These are phyloP conservation scores for Calycina marina DNA, from an alignment of 2,329 filamentous ascomycete species.

Conservation along the genomic window DNA sequence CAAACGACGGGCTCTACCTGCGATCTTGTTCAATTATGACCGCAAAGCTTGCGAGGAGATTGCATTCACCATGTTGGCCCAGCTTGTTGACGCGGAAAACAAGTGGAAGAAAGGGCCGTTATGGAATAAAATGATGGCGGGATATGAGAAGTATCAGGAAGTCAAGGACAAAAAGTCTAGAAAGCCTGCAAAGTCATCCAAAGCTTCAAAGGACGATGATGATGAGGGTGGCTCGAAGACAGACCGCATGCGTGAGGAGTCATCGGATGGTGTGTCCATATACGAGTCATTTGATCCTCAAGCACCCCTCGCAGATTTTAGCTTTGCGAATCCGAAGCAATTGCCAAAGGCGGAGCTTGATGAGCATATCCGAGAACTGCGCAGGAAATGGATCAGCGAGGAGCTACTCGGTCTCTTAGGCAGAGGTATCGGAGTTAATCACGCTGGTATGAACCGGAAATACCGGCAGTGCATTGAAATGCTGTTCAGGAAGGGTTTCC, in stretches of 20 bases:
- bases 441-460: slow-evolving; percentile 64
- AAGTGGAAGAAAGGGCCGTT: slow-evolving; percentile 39
- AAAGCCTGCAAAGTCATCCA: slow-evolving; percentile 27
- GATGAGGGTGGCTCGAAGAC: slow-evolving; percentile 36
- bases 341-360: slow-evolving; percentile 43
- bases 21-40: slow-evolving; percentile 67
- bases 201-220: slow-evolving; percentile 31
- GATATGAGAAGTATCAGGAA: slow-evolving; percentile 43
- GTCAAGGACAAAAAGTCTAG: slow-evolving; percentile 28
- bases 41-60: slow-evolving; percentile 48
- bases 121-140: slow-evolving; percentile 46
- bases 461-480: slow-evolving; percentile 65
- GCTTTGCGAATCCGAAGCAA: slow-evolving; percentile 49
- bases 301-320: slow-evolving; percentile 46
- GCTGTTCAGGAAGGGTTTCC: slow-evolving; percentile 56
- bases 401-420: slow-evolving; percentile 45
- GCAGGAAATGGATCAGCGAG: slow-evolving; percentile 32
- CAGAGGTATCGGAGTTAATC: slow-evolving; percentile 62
- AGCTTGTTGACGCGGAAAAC: slow-evolving; percentile 39
- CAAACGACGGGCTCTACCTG: slow-evolving; percentile 50
- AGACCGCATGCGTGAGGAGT: slow-evolving; percentile 41
- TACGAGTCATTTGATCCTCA: slow-evolving; percentile 56
- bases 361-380: slow-evolving; percentile 35
- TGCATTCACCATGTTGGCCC: slow-evolving; percentile 32
- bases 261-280: slow-evolving; percentile 36